phyloP scores from a whole-genome alignment of 208 protist genomes.

The Trypanosoma brucei region DNA sequence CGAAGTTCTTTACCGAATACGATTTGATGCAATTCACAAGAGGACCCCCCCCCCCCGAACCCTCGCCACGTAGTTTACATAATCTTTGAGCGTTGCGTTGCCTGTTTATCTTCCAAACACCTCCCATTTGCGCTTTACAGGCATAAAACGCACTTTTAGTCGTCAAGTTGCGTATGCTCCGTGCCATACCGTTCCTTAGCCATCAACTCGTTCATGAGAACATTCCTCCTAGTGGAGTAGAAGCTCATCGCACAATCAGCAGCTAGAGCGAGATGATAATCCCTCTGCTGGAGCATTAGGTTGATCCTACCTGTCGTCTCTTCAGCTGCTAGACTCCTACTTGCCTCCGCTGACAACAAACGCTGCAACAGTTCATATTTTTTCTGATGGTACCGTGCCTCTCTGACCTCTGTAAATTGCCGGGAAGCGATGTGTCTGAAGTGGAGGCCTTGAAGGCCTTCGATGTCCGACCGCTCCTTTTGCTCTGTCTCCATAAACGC shows the following conservation, averaged over 20 bases:
- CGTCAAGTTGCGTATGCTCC: too few relatives aligned
- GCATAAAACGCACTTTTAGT: too few relatives aligned
- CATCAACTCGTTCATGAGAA: constrained; percentile 16
- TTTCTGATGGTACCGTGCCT: constrained; percentile 28
- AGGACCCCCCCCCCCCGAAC: too few relatives aligned
- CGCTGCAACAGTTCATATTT: constrained; percentile 27
- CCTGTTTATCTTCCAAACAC: too few relatives aligned
- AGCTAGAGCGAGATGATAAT: constrained; percentile 23
- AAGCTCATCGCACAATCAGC: constrained; percentile 29
- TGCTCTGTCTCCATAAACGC: constrained; percentile 31
- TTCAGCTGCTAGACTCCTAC: constrained; percentile 14
- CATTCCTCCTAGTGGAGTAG: constrained; percentile 18
- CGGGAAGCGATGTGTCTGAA: constrained; percentile 18
- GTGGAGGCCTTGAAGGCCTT: constrained; percentile 33
- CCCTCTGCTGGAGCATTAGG: constrained; percentile 31
- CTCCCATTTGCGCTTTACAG: too few relatives aligned
- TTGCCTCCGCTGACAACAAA: constrained; percentile 15
- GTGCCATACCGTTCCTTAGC: constrained; percentile 6
- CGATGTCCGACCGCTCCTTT: constrained; percentile 38
- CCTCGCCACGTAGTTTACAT: too few relatives aligned
- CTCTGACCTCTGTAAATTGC: constrained; percentile 20
- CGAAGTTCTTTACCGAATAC: too few relatives aligned
- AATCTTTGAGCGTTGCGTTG: too few relatives aligned
- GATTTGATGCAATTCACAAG: too few relatives aligned
- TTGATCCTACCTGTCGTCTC: constrained; percentile 24